These are phyloP conservation scores for Populus simonii DNA, from an alignment of 345 rosid genomes.

Conservation along the genomic window DNA sequence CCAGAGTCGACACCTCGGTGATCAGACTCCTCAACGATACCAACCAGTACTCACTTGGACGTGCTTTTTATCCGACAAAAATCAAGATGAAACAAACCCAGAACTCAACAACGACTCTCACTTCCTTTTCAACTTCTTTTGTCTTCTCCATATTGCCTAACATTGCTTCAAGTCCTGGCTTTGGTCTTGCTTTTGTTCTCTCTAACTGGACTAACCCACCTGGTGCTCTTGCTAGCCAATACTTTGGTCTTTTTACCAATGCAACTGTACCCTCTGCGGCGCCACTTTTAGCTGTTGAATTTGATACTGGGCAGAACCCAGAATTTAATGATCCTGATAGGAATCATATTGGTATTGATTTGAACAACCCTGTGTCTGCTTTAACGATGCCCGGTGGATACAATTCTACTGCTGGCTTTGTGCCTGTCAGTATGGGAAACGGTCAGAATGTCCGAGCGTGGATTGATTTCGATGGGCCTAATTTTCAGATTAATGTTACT, in stretches of 20 bases:
- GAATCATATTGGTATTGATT: constrained; percentile 74
- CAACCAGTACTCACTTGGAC: constrained; percentile 54
- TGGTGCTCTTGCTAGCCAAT: constrained; percentile 60
- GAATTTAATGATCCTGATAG: constrained; percentile 65
- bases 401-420: constrained; percentile 48
- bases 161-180: constrained; percentile 68
- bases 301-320: constrained; percentile 64
- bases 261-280: constrained; percentile 35
- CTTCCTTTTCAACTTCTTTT: constrained; percentile 70
- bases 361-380: constrained; percentile 51
- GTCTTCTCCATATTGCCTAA: constrained; percentile 47
- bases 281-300: constrained; percentile 75
- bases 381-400: constrained; percentile 44
- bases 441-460: constrained; percentile 79
- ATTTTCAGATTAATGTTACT: constrained; percentile 66
- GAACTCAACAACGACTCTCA: constrained; percentile 42
- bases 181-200: constrained; percentile 83
- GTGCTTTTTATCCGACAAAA: constrained; percentile 53
- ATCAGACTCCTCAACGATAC: constrained; percentile 64
- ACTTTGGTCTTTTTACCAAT: constrained; percentile 64
- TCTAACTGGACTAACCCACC: constrained; percentile 75
- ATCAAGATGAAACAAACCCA: constrained; percentile 43
- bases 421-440: constrained; percentile 54
- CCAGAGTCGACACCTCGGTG: constrained; percentile 51
- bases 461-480: constrained; percentile 71